phyloP scores from a whole-genome alignment of 1,139 yeast species.

The Kodamaea anthophila region DNA sequence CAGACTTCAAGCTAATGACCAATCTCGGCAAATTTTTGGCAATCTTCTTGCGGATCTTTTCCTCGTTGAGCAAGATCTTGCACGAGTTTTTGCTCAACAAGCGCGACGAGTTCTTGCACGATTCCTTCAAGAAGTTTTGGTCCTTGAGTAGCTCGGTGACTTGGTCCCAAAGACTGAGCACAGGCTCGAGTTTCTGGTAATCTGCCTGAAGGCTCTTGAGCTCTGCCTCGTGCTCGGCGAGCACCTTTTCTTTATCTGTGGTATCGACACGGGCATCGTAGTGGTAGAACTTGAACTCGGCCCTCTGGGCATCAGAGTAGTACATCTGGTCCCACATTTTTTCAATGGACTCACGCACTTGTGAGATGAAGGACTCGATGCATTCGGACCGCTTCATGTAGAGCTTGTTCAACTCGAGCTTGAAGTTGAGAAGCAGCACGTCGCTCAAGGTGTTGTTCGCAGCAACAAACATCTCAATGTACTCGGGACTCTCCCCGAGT shows the following conservation, averaged over 20 bases:
- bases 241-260: constrained; percentile 49
- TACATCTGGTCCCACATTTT: constrained; percentile 58
- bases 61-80: constrained; percentile 73
- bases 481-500: constrained; percentile 36
- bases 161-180: constrained; percentile 49
- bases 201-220: constrained; percentile 45
- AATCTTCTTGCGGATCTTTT: constrained; percentile 62
- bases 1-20: constrained; percentile 44
- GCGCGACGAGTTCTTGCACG: constrained; percentile 77
- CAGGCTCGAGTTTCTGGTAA: constrained; percentile 46
- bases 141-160: constrained; percentile 55
- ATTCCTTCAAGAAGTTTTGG: constrained; percentile 55
- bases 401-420: constrained; percentile 52
- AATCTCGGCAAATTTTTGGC: constrained; percentile 62
- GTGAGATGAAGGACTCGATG: constrained; percentile 62
- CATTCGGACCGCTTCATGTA: constrained; percentile 54
- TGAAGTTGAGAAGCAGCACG: constrained; percentile 32
- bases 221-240: constrained; percentile 58
- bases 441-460: constrained; percentile 36
- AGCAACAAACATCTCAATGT: constrained; percentile 30
- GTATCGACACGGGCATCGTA: constrained; percentile 34
- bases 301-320: constrained; percentile 44
- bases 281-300: constrained; percentile 29
- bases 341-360: constrained; percentile 52
- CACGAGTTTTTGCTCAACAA: constrained; percentile 73